A percentile compares a stretch with the other conserved stretches of the same genome.
These are phyloP conservation scores for Teratosphaeriaceae sp. DNA, from an alignment of 2,329 filamentous ascomycete species.

Conservation along the genomic window DNA sequence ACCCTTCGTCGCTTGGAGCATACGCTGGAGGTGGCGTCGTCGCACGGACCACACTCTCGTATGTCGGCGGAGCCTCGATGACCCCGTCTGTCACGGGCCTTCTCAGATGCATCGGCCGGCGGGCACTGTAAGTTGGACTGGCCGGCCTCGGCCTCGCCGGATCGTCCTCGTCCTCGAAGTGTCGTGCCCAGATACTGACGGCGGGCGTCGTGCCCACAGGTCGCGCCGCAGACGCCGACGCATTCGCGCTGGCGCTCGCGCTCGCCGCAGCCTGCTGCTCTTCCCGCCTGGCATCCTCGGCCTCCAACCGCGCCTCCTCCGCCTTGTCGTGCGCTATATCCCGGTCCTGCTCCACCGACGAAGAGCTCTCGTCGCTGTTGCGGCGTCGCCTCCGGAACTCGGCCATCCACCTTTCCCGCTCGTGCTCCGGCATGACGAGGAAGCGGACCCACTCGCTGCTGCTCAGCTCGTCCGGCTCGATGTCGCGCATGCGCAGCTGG, in stretches of 20 bases:
- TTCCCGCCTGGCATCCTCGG: slow-evolving; percentile 15
- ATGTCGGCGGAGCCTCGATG: slow-evolving; percentile 24
- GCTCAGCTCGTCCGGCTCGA: slow-evolving; percentile 29
- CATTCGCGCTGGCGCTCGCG: background rate
- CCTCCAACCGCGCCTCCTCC: slow-evolving; percentile 25
- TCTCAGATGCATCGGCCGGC: slow-evolving; percentile 16
- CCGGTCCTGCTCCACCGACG: slow-evolving; percentile 14
- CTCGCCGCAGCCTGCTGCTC: slow-evolving; percentile 7
- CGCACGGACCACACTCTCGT: slow-evolving; percentile 21
- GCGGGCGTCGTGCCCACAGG: slow-evolving; percentile 18
- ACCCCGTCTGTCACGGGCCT: slow-evolving; percentile 19
- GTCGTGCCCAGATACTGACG: slow-evolving; percentile 25
- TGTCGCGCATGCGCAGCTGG: slow-evolving; percentile 29
- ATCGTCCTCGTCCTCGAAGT: slow-evolving; percentile 20
- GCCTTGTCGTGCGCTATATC: slow-evolving; percentile 22
- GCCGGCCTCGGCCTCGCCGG: slow-evolving; percentile 9
- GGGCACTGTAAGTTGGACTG: slow-evolving; percentile 1
- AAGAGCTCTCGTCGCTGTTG: slow-evolving; percentile 19
- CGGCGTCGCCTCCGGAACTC: slow-evolving; percentile 23
- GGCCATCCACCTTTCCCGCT: slow-evolving; percentile 29
- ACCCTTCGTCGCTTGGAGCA: slow-evolving; percentile 23
- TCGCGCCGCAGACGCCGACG: background rate
- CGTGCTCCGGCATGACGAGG: slow-evolving; percentile 27
- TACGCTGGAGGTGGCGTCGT: slow-evolving; percentile 27
- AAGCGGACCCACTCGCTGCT: slow-evolving; percentile 29